phyloP scores from a whole-genome alignment of 2,329 filamentous ascomycete species.

The Botrytis pseudocinerea region DNA sequence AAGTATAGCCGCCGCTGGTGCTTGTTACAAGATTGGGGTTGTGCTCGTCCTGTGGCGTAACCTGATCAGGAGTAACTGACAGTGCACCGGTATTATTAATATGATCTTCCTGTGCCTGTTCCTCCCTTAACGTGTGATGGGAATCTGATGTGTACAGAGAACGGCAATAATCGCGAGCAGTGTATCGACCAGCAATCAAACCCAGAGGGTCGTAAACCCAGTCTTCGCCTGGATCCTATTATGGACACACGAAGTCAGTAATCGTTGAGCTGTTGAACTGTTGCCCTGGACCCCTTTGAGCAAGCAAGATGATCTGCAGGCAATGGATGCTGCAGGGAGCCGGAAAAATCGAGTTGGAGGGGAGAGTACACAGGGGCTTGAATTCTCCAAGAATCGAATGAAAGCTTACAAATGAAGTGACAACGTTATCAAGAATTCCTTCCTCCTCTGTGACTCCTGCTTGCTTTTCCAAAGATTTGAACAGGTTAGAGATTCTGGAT shows the following conservation, averaged over 20 bases:
- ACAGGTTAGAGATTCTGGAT: not conserved
- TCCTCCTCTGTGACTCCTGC: not conserved
- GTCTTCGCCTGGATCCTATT: not conserved
- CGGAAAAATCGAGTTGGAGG: not conserved
- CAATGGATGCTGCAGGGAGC: not conserved
- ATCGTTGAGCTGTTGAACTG: not conserved
- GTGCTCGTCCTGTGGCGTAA: not conserved
- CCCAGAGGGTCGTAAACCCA: not conserved
- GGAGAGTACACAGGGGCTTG: not conserved
- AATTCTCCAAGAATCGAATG: not conserved
- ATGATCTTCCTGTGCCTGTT: not conserved
- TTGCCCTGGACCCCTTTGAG: not conserved
- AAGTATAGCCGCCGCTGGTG: conserved; percentile 8
- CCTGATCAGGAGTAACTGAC: not conserved
- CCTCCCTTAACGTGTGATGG: not conserved
- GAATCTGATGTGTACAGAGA: not conserved
- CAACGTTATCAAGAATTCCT: not conserved
- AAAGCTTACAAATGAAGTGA: not conserved
- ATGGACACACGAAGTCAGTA: not conserved
- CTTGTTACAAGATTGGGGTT: not conserved
- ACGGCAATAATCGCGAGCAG: not conserved
- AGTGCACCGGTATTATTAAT: not conserved
- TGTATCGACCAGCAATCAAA: not conserved
- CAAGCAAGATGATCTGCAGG: not conserved
- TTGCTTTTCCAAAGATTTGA: not conserved